Percentiles rank a stretch among this genome's conserved stretches.
phyloP scores from a whole-genome alignment of 495 filamentous ascomycete genomes.

The Penicillium maclennaniae region DNA sequence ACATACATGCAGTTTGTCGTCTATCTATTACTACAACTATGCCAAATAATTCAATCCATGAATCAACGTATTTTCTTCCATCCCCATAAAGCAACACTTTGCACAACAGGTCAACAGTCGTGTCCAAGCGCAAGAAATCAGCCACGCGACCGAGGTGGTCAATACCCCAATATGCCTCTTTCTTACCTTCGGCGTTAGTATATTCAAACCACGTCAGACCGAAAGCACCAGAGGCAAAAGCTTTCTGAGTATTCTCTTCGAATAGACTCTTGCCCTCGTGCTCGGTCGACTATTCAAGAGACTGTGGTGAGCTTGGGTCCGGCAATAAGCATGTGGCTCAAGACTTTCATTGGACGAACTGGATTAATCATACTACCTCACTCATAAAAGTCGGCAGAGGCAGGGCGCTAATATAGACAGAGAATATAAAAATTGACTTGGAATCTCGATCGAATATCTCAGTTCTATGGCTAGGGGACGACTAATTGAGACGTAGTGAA shows the following conservation, averaged over 20 bases:
- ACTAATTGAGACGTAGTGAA: no score
- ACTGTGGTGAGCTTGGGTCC: background rate
- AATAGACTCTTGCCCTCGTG: background rate
- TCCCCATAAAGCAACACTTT: slow-evolving; percentile 7
- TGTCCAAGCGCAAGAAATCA: slow-evolving; percentile 51
- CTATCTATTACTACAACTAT: background rate
- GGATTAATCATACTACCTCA: no score
- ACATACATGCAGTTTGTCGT: no score
- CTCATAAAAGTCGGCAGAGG: no score
- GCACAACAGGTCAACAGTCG: slow-evolving; percentile 8
- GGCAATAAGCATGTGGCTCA: no score
- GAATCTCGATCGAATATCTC: no score
- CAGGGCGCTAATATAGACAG: no score
- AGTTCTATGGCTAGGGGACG: no score
- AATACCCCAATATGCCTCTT: slow-evolving; percentile 59
- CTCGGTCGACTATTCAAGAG: background rate
- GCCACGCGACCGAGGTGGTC: slow-evolving; percentile 58
- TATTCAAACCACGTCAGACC: slow-evolving; percentile 65
- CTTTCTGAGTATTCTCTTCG: slow-evolving; percentile 9
- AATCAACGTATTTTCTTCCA: no score
- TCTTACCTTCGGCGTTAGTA: slow-evolving; percentile 48
- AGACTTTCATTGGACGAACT: background rate
- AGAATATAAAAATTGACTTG: no score
- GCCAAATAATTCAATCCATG: no score
- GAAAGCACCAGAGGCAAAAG: slow-evolving; percentile 38